Conservation (phyloP, 2,329 filamentous ascomycete species). For the Sporothrix variecibatus region DNA sequence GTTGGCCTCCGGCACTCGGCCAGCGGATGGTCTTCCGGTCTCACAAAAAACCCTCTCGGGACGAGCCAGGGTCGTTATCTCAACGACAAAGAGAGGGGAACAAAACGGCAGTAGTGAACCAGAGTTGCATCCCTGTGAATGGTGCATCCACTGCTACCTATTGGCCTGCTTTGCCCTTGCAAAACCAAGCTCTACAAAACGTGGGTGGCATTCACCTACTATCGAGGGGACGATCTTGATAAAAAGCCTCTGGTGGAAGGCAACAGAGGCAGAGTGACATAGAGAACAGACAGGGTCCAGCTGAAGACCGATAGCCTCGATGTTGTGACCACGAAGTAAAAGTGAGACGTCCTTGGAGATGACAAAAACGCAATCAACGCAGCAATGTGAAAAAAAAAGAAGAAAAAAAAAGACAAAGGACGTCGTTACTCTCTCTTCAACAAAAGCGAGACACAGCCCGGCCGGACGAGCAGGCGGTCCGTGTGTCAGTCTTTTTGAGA, state of each 20-base stretch:
- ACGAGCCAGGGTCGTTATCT: not conserved
- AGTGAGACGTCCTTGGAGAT: not conserved
- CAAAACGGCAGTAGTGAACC: not conserved
- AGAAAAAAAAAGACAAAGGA: not conserved
- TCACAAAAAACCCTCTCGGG: not conserved
- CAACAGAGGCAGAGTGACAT: no score
- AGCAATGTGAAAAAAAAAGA: not conserved
- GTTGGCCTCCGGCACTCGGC: not conserved
- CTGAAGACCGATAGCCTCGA: not conserved
- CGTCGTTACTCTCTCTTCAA: not conserved
- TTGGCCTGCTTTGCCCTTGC: not conserved
- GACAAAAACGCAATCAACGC: not conserved
- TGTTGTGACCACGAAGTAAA: not conserved
- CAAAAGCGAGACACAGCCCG: not conserved
- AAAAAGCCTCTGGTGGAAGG: not conserved
- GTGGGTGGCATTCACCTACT: not conserved
- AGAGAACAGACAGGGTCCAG: not conserved
- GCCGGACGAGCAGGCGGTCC: slow-evolving; percentile 12
- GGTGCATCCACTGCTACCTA: not conserved
- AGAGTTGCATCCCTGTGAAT: not conserved
- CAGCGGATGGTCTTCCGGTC: slow-evolving; percentile 16
- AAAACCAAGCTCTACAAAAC: not conserved
- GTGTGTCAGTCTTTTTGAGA: not conserved
- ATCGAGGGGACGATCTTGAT: not conserved
- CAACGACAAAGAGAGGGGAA: not conserved